Evolutionary conservation across 2,329 filamentous ascomycete species (phyloP).

Genomic region (Cladosporium oxysporum): DNA sequence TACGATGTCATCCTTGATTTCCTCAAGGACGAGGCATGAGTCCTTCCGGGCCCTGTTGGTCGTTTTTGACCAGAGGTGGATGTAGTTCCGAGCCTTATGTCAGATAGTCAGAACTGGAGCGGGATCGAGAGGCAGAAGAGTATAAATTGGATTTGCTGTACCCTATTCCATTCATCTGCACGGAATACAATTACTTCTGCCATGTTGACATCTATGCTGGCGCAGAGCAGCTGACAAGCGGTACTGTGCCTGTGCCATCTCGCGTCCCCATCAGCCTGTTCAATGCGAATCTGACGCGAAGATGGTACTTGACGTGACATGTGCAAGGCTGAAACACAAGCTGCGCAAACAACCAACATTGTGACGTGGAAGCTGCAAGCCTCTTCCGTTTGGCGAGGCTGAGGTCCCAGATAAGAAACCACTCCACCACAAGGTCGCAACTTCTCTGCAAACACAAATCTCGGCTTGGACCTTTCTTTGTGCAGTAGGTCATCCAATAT

Average conservation of each 20-base stretch:
- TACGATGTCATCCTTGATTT: conserved; percentile 1
- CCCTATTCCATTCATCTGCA: not conserved
- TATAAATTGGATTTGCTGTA: not conserved
- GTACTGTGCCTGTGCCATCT: not conserved
- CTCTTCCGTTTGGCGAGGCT: not conserved
- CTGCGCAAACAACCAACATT: not conserved
- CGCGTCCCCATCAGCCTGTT: too few species aligned
- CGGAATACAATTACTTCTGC: not conserved
- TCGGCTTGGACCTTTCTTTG: not conserved
- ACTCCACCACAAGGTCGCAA: not conserved
- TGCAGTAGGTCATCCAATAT: not conserved
- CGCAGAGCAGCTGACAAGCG: not conserved
- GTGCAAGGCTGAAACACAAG: not conserved
- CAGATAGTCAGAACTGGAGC: not conserved
- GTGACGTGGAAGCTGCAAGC: not conserved
- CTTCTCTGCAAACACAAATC: not conserved
- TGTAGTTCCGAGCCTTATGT: not conserved
- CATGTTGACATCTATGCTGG: too few species aligned
- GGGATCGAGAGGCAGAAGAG: not conserved
- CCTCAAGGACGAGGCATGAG: not conserved
- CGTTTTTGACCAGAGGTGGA: too few species aligned
- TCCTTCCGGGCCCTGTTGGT: too few species aligned
- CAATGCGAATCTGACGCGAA: too few species aligned
- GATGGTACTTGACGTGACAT: not conserved
- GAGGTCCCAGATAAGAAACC: not conserved